Evolutionary conservation across 1,284 basidiomycete genomes (phyloP).

Genomic region (Phellopilus nigrolimitatus): DNA sequence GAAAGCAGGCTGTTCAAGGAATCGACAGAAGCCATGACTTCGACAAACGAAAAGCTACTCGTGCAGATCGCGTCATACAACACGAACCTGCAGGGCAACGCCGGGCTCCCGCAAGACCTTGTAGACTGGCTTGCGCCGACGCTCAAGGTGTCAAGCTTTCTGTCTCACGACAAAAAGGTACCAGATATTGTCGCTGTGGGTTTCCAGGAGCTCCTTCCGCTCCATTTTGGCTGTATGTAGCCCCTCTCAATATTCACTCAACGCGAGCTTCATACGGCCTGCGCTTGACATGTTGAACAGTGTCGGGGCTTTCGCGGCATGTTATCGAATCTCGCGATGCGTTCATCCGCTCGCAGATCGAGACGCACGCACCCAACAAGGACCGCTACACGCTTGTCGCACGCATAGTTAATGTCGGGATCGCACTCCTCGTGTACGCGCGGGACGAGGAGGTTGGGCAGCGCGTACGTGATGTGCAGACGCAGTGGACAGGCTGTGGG

Average conservation of each 20-base stretch:
- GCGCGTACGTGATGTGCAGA: slow-evolving; percentile 61
- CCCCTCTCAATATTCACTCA: slow-evolving; percentile 3
- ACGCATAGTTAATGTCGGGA: slow-evolving; percentile 72
- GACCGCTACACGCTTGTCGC: slow-evolving; percentile 70
- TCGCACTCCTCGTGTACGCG: slow-evolving; percentile 78
- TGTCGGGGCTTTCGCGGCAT: slow-evolving; percentile 56
- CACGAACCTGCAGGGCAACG: slow-evolving; percentile 72
- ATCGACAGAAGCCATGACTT: too few relatives aligned
- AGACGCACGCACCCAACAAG: slow-evolving; percentile 59
- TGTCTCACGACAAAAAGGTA: slow-evolving; percentile 51
- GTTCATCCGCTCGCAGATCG: slow-evolving; percentile 67
- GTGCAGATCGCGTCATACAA: slow-evolving; percentile 86
- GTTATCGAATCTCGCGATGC: slow-evolving; percentile 58
- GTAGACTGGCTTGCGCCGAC: slow-evolving; percentile 82
- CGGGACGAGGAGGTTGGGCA: slow-evolving; percentile 63
- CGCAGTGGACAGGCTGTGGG: slow-evolving; percentile 72
- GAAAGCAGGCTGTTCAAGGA: too few relatives aligned
- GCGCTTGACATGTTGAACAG: slow-evolving; percentile 35
- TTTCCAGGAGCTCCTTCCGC: slow-evolving; percentile 84
- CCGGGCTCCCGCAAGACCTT: slow-evolving; percentile 70
- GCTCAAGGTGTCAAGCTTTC: slow-evolving; percentile 67
- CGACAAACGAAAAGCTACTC: too few relatives aligned
- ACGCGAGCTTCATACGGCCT: background rate
- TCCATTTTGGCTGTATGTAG: slow-evolving; percentile 72
- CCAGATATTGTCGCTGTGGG: slow-evolving; percentile 86